Evolutionary conservation across 495 filamentous ascomycete genomes (phyloP).

Genomic region (Astrocystis sublimbata): DNA sequence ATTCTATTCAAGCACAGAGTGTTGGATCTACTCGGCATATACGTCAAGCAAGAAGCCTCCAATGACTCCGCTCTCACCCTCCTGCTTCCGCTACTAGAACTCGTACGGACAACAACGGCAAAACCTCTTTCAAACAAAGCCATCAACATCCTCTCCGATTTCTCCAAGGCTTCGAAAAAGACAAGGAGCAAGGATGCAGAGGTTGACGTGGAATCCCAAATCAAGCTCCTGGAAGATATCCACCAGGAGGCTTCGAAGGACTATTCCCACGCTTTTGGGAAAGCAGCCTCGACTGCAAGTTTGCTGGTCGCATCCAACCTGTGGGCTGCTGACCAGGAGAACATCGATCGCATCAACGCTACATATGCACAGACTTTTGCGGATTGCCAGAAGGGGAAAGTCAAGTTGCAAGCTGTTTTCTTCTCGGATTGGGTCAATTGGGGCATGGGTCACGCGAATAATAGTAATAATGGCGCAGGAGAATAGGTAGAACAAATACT

Average conservation of each 20-base stretch:
- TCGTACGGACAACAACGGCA: slow-evolving; percentile 57
- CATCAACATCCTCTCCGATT: slow-evolving; percentile 63
- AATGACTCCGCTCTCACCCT: slow-evolving; percentile 66
- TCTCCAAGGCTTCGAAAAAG: slow-evolving; percentile 70
- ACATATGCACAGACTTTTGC: slow-evolving; percentile 47
- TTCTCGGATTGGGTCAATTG: slow-evolving; percentile 59
- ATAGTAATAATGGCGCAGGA: slow-evolving; percentile 13
- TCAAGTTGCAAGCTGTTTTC: slow-evolving; percentile 51
- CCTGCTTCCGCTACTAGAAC: slow-evolving; percentile 59
- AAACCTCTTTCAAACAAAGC: slow-evolving; percentile 76
- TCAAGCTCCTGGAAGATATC: slow-evolving; percentile 63
- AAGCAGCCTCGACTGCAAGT: slow-evolving; percentile 51
- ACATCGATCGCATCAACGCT: slow-evolving; percentile 33
- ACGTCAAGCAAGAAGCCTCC: slow-evolving; percentile 73
- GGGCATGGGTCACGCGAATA: slow-evolving; percentile 53
- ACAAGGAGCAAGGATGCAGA: slow-evolving; percentile 36
- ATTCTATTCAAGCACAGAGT: slow-evolving; percentile 94
- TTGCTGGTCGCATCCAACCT: slow-evolving; percentile 49
- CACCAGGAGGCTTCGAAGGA: slow-evolving; percentile 72
- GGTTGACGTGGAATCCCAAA: slow-evolving; percentile 37
- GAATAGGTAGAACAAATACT: no score
- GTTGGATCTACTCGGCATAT: slow-evolving; percentile 83
- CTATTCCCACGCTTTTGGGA: slow-evolving; percentile 47
- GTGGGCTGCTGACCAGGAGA: slow-evolving; percentile 35
- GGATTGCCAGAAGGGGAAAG: slow-evolving; percentile 44